Base-by-base conservation (phyloP, 2,329 filamentous ascomycete genomes). In the Lachnellula arida region DNA sequence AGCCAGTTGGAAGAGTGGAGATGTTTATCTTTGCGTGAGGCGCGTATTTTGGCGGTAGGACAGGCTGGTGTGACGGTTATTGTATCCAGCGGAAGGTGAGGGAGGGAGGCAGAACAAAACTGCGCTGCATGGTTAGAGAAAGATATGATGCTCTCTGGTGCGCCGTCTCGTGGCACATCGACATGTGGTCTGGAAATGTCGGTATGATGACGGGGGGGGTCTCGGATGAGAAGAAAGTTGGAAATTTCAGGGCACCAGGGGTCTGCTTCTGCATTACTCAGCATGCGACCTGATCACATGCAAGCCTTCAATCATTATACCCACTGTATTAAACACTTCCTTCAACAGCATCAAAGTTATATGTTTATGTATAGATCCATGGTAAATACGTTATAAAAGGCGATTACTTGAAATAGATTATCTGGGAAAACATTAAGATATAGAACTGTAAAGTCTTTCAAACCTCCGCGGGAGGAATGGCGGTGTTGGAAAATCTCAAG, bases 51-150 rank as follows among this genome's bases (percentile, higher is more conserved):
- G 60, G 61, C 54, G 54, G 62, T 54, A 57, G 62, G 60, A 63
- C 57, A 65, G 51, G 60, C 54, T 49, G 55, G 57, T 59, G 66
- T 62, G 61, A 66, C 65, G 54, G 75, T 71, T 79, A 78, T 74
- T 68, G 78, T 71, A 79, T 84, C 81, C 81, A 84, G 78, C 70
- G 73, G 78, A 77, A 72, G 65, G 67, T 65, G 62, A 61, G 66
- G 67, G 66, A 78, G 76, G 78, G 81, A 81, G 66, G 78, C 76
- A 78, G 81, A 81, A 79, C 71, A 65, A 63, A 68, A 73, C 77
- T 80, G 80, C 77, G 75, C 81, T 75, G 78, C 82, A 85, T 84
- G 67, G 70, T 77, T 73, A 65, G 61, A 65, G 67, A 56, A 62
- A 67, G 62, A 57, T 64, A 69, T 69, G 64, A 56, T 69, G 62